Conservation (phyloP, 176 grass and related monocot species). For the Zizania latifolia region DNA sequence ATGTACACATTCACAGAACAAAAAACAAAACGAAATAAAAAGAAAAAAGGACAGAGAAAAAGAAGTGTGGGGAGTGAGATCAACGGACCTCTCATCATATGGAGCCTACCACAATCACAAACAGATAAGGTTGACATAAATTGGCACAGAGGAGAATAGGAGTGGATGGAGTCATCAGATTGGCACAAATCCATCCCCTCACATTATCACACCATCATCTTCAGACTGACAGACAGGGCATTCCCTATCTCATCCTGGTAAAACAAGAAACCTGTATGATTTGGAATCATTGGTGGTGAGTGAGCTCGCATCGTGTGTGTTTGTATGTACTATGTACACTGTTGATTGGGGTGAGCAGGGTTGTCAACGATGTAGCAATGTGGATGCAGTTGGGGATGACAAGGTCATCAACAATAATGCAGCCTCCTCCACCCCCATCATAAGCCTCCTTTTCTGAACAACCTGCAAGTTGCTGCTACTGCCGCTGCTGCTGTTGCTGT, state of each 20-base stretch:
- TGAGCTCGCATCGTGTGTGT: background rate
- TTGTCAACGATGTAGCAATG: constrained; percentile 42
- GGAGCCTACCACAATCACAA: constrained; percentile 35
- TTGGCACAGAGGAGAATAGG: background rate
- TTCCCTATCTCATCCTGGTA: constrained; percentile 5
- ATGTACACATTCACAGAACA: constrained; percentile 5
- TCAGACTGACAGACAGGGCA: background rate
- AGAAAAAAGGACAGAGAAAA: background rate
- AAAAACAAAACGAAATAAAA: background rate
- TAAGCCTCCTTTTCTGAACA: constrained; percentile 42
- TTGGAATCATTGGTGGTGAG: constrained; percentile 4
- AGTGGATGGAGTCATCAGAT: background rate
- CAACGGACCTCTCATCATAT: constrained; percentile 13
- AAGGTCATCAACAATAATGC: constrained; percentile 75
- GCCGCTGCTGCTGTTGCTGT: constrained; percentile 13
- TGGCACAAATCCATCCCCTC: constrained; percentile 4
- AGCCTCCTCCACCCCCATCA: constrained; percentile 68
- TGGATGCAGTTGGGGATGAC: constrained; percentile 52
- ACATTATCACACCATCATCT: constrained; percentile 22
- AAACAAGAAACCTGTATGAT: constrained; percentile 1
- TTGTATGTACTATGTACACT: constrained; percentile 19
- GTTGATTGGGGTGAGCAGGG: background rate
- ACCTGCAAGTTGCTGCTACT: constrained; percentile 31
- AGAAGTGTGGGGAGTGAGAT: constrained; percentile 6
- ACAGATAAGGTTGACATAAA: constrained; percentile 11